Evolutionary conservation across 2,329 filamentous ascomycete genomes (phyloP).

Genomic region (Diaporthe ampelina): DNA sequence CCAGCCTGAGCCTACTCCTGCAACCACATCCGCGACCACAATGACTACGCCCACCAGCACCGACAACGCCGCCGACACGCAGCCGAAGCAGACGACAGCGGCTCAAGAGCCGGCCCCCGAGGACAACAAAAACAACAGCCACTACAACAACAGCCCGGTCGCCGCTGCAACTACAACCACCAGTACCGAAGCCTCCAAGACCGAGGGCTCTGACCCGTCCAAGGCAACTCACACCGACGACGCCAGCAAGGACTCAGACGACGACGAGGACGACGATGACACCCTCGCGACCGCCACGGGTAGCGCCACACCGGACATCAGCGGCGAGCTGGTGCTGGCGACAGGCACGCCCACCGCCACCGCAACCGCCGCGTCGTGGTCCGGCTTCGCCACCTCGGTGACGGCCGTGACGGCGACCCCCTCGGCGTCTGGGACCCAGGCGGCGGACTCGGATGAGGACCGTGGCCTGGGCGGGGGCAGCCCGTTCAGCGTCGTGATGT

Average conservation of each 20-base stretch:
- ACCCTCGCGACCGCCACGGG: neutral
- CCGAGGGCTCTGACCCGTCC: neutral
- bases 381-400: conserved; percentile 30
- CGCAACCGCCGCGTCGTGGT: neutral
- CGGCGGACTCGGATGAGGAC: neutral
- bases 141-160: neutral
- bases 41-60: conserved; percentile 11
- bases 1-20: neutral
- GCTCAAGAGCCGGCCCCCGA: neutral
- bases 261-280: neutral
- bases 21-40: neutral
- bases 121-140: neutral
- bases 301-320: neutral
- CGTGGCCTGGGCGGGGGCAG: conserved; percentile 34
- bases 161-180: neutral
- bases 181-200: neutral
- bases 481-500: conserved; percentile 30
- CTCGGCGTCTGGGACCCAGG: neutral
- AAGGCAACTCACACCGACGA: neutral
- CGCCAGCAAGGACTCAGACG: neutral
- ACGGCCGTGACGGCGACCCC: conserved; percentile 2
- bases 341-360: conserved; percentile 22
- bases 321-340: conserved; percentile 36
- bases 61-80: neutral
- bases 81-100: neutral